Base-by-base conservation (phyloP, 148 eudicot genomes). In the Euryodendron excelsum region DNA sequence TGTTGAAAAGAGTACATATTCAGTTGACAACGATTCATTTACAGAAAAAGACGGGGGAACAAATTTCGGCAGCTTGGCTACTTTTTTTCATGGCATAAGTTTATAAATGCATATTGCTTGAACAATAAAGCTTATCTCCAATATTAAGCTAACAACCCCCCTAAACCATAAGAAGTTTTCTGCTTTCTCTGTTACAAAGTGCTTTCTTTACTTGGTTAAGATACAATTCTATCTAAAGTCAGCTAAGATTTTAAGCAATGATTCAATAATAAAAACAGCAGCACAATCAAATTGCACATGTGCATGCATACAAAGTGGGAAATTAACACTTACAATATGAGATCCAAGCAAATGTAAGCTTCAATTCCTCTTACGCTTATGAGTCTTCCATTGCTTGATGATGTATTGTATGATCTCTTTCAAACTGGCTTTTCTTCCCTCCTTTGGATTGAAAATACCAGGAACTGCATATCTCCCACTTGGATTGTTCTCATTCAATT, bases 401-500 rank as follows among this genome's bases (percentile, higher is more conserved):
- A 89, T 71, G 59, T 78, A 82, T 67, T 78, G 84, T 21, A 89
- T 80, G 27, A 79, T 86, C 84, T 89, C 92, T 76, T 84, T 84
- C 81, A 89, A 58, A 61, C 80, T 83, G 56, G 90, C 92, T 74
- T 80, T 89, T 73, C 88, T 73, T 13, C 77, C 86, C 70, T 85
- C 89, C 74, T 87, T 86, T 30, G 73, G 76, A 53, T 80, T 85
- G 88, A 88, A 89, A 58, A 89, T 78, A 77, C 87, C 92, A 36
- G 82, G 79, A 52, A 87, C 92, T 8, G 77, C 73, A 80, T 81
- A 89, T 76, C 88, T 80, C 61, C 88, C 92, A 68, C 92, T 89
- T n/a, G 92, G 81, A 64, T 89, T 89, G 81, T 85, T 85, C 74
- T 89, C 88, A 30, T 84, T 89, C 78, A 89, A 65, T 78, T 87